Evolutionary conservation across 2,329 filamentous ascomycete species (phyloP), one percentile per base, ranked within the genome.

Genomic region (Cladophialophora bantiana): DNA sequence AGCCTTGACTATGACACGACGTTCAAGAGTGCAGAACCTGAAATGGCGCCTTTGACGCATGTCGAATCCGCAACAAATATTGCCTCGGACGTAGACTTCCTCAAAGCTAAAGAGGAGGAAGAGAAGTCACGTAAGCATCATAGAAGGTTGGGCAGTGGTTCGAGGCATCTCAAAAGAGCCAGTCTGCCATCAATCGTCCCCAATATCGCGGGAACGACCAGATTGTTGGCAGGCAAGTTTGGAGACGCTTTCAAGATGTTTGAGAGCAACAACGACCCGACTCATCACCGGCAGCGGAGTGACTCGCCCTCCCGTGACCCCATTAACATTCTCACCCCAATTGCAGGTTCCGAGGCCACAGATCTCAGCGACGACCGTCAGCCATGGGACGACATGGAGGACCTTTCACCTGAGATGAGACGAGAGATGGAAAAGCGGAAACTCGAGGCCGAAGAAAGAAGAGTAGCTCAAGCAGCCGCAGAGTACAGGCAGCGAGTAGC

Each of bases 171-270:
- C 55, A 96, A 96, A 77, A 86, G 91, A 10, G 84, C 89, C 0
- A 95, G 92, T 77, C 79, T 96, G 69, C 85, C 86, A 12, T 86
- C 85, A 1, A 84, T 90, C 62, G 59, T 61, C 26, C 59, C 59
- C 18, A 88, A 90, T 0, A 79, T 92, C 18, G 88, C 90, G 6
- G 88, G 88, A 45, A 91, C 90, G 32, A 96, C 95, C 78, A 92
- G 88, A 65, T 88, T 96, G 42, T 83, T 97, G n/a, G 90, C 89
- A 4, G 92, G 93, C 31, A 93, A 90, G 72, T 97, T 98, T 77
- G 93, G 94, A 0, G 94, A 97, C 74, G 94, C 94, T 2, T 97
- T 98, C 80, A 93, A 94, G 75, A 87, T 91, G 5, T 98, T 98
- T 72, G 95, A 99, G 77, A 84, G 82, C 31, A 68, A 71, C n/a